Conservation (phyloP, 2,329 filamentous ascomycete genomes). For the Setomelanomma holmii region DNA sequence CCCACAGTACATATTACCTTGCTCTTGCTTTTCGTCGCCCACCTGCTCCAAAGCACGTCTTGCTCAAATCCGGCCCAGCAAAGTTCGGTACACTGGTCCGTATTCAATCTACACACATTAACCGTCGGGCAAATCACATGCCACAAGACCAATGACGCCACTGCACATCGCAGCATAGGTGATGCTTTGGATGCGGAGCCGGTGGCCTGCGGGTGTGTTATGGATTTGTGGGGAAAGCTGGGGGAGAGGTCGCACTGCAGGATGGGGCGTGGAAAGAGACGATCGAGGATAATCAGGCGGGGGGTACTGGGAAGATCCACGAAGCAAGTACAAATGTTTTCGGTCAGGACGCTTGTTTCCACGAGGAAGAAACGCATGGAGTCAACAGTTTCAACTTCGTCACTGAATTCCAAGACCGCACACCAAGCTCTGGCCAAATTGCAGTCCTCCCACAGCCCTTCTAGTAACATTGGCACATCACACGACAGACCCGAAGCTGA, state of each 20-base stretch:
- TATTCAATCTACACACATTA: slow-evolving; percentile 19
- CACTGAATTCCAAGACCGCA: too few relatives aligned
- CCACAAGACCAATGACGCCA: slow-evolving; percentile 3
- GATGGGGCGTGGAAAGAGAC: slow-evolving; percentile 3
- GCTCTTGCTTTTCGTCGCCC: too few relatives aligned
- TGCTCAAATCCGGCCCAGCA: too few relatives aligned
- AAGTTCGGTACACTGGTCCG: slow-evolving; percentile 19
- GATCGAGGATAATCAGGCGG: background rate
- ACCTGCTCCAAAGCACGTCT: too few relatives aligned
- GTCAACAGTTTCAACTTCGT: too few relatives aligned
- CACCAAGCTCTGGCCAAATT: too few relatives aligned
- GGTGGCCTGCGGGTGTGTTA: background rate
- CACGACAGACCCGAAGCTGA: background rate
- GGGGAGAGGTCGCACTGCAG: slow-evolving; percentile 10
- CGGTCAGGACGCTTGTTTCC: too few relatives aligned
- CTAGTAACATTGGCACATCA: background rate
- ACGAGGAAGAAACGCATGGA: too few relatives aligned
- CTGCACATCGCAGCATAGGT: slow-evolving; percentile 4
- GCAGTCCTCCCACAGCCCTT: background rate
- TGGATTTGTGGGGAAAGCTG: slow-evolving; percentile 1
- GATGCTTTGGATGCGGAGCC: slow-evolving; percentile 2
- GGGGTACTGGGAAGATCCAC: background rate
- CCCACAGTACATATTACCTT: too few relatives aligned
- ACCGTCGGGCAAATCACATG: slow-evolving; percentile 1
- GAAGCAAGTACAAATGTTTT: background rate